These are phyloP conservation scores for Macrophomina pseudophaseolina DNA, from an alignment of 2,329 filamentous ascomycete species.

Conservation along the genomic window DNA sequence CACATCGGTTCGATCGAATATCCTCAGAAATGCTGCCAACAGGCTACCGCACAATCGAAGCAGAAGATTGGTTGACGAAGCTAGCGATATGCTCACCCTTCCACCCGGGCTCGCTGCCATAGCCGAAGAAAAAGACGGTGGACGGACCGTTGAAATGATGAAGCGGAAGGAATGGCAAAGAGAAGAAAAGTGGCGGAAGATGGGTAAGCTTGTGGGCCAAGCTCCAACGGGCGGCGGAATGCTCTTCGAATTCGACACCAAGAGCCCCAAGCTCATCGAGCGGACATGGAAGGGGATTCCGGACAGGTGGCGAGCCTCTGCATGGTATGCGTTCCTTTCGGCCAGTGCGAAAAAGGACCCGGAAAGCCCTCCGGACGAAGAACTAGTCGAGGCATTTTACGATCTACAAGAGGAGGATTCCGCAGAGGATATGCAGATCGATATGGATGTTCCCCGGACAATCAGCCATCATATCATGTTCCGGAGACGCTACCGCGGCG, in stretches of 20 bases:
- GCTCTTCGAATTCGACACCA: constrained; percentile 79
- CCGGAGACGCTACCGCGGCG: constrained; percentile 84
- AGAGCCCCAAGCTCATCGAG: constrained; percentile 78
- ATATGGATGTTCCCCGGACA: constrained; percentile 93
- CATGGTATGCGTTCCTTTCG: constrained; percentile 92
- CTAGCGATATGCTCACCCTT: constrained; percentile 68
- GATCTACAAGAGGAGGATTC: constrained; percentile 75
- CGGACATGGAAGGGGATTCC: constrained; percentile 98
- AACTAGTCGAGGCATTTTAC: constrained; percentile 74
- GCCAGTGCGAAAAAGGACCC: constrained; percentile 68
- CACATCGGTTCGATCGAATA: constrained; percentile 45
- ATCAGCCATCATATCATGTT: constrained; percentile 99
- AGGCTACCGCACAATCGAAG: constrained; percentile 59
- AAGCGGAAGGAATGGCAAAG: constrained; percentile 65
- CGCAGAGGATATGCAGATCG: constrained; percentile 94
- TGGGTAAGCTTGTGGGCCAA: constrained; percentile 55
- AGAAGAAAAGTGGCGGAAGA: constrained; percentile 71
- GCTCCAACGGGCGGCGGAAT: constrained; percentile 58
- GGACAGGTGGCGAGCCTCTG: constrained; percentile 89
- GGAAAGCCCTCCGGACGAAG: constrained; percentile 60
- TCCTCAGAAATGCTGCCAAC: constrained; percentile 59
- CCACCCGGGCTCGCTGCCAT: constrained; percentile 54
- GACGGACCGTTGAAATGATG: constrained; percentile 53
- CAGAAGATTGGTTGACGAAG: constrained; percentile 62
- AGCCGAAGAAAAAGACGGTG: constrained; percentile 52